These are phyloP conservation scores for Diospyros kaki DNA, from an alignment of 148 eudicot genomes.

Conservation along the genomic window DNA sequence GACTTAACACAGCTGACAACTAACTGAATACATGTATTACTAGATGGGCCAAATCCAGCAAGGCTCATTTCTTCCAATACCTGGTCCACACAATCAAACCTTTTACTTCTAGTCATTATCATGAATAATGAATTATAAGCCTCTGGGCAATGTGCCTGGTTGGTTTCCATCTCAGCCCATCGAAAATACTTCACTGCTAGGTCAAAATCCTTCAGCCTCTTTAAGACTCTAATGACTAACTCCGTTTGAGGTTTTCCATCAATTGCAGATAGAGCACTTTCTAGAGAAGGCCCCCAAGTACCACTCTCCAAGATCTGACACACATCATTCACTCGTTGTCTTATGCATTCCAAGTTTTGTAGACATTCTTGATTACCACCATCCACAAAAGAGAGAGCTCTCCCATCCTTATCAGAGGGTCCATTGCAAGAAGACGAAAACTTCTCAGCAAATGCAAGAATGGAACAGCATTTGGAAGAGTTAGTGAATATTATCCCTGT, in stretches of 20 bases:
- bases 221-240: slow-evolving; percentile 60
- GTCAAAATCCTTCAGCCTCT: slow-evolving; percentile 59
- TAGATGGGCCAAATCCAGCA: slow-evolving; percentile 79
- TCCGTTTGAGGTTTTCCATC: slow-evolving; percentile 42
- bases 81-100: slow-evolving; percentile 46
- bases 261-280: slow-evolving; percentile 44
- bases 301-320: slow-evolving; percentile 64
- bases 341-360: slow-evolving; percentile 26
- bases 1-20: slow-evolving; percentile 55
- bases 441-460: slow-evolving; percentile 19
- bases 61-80: slow-evolving; percentile 91
- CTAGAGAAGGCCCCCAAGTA: slow-evolving; percentile 72
- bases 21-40: slow-evolving; percentile 57
- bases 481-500: slow-evolving; percentile 23
- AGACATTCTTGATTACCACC: slow-evolving; percentile 24
- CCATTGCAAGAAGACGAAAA: slow-evolving; percentile 36
- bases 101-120: slow-evolving; percentile 65
- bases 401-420: slow-evolving; percentile 22
- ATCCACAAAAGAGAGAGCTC: slow-evolving; percentile 14
- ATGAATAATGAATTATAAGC: slow-evolving; percentile 80
- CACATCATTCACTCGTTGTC: slow-evolving; percentile 45
- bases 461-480: slow-evolving; percentile 14
- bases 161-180: slow-evolving; percentile 61
- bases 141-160: slow-evolving; percentile 68
- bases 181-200: slow-evolving; percentile 68